phyloP scores from a whole-genome alignment of 495 filamentous ascomycete genomes.

The Tuber borchii region DNA sequence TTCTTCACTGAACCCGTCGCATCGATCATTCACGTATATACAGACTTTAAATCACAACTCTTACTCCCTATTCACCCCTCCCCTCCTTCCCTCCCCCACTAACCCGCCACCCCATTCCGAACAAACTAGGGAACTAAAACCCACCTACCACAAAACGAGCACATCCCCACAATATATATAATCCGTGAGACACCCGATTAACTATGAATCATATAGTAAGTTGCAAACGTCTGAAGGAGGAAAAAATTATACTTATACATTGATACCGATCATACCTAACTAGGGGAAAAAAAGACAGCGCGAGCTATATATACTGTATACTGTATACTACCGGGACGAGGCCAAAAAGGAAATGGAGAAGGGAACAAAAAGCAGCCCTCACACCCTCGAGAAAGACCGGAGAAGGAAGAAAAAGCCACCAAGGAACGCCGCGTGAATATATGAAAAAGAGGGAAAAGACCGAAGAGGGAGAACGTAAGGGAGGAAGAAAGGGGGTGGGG shows the following conservation, averaged over 20 bases:
- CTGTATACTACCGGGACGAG: neutral
- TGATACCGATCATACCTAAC: neutral
- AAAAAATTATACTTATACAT: slow-evolving; percentile 1
- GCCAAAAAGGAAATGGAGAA: neutral
- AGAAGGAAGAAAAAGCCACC: neutral
- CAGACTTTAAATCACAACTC: too few relatives aligned
- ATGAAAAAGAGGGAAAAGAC: neutral
- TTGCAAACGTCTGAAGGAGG: neutral
- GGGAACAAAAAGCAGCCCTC: neutral
- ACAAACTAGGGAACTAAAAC: too few relatives aligned
- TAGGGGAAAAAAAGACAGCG: neutral
- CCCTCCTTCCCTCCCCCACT: too few relatives aligned
- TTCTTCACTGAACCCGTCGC: too few relatives aligned
- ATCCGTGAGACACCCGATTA: too few relatives aligned
- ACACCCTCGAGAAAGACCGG: neutral
- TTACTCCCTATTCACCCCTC: too few relatives aligned
- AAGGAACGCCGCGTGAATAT: neutral
- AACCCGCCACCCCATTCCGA: too few relatives aligned
- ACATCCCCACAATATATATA: too few relatives aligned
- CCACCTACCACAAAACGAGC: too few relatives aligned
- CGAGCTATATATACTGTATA: slow-evolving; percentile 2
- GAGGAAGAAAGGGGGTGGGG: neutral
- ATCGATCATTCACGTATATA: too few relatives aligned
- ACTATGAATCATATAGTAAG: neutral
- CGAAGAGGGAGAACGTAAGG: too few relatives aligned